phyloP scores from a whole-genome alignment of 805 yeast species.

The Lipomyces oligophaga region DNA sequence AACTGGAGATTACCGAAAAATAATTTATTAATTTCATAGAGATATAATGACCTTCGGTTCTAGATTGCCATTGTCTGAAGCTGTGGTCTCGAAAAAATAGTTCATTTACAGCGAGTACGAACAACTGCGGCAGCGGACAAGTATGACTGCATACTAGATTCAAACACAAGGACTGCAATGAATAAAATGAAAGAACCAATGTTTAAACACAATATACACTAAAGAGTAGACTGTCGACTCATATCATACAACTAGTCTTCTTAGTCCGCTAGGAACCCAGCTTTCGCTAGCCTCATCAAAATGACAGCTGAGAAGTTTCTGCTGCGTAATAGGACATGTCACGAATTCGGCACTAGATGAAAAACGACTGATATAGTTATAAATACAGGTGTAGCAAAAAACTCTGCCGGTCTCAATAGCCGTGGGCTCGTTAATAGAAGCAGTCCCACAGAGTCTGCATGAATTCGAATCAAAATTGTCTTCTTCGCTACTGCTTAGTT shows the following conservation, averaged over 20 bases:
- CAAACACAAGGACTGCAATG: too few relatives aligned
- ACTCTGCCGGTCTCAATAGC: conserved; percentile 88
- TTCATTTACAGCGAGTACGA: too few relatives aligned
- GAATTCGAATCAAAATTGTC: conserved; percentile 26
- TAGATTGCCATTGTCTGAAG: too few relatives aligned
- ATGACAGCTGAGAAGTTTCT: conserved; percentile 64
- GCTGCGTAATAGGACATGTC: conserved; percentile 80
- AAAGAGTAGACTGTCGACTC: too few relatives aligned
- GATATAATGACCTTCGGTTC: too few relatives aligned
- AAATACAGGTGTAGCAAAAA: conserved; percentile 83
- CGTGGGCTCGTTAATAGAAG: conserved; percentile 70
- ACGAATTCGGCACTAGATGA: conserved; percentile 48
- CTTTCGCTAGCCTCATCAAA: conserved; percentile 53
- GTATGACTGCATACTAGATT: too few relatives aligned
- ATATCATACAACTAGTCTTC: conserved; percentile 60
- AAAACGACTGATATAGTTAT: conserved; percentile 54
- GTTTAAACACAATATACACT: too few relatives aligned
- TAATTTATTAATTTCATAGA: too few relatives aligned
- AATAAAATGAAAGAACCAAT: too few relatives aligned
- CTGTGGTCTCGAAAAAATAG: too few relatives aligned
- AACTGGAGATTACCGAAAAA: too few relatives aligned
- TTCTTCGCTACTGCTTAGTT: not conserved
- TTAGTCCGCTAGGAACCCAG: conserved; percentile 67
- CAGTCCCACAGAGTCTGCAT: conserved; percentile 74
- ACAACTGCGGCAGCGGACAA: too few relatives aligned